Evolutionary conservation across 306 rosid genomes (phyloP).

Genomic region (Begonia fuchsioides): DNA sequence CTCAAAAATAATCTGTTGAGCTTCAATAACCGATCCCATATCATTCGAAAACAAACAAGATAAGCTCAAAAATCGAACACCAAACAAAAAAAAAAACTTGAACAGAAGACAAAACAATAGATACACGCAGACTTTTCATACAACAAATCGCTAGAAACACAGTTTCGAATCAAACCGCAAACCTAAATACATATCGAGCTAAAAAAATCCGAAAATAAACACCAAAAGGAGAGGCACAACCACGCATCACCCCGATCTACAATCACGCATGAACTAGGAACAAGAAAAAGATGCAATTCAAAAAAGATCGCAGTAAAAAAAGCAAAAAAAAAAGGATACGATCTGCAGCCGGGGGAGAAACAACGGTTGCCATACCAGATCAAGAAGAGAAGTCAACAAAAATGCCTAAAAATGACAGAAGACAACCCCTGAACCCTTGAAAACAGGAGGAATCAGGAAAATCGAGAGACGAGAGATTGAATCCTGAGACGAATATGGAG

Average conservation of each 20-base stretch:
- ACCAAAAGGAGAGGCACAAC: background rate
- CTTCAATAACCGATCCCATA: too few species aligned
- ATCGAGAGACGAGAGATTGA: conserved; percentile 13
- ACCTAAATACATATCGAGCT: too few species aligned
- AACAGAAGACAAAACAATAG: too few species aligned
- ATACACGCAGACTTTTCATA: too few species aligned
- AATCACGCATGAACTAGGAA: background rate
- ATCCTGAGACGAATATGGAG: conserved; percentile 26
- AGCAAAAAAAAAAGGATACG: conserved; percentile 58
- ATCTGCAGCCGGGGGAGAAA: conserved; percentile 67
- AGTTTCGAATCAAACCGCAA: too few species aligned
- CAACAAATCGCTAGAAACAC: too few species aligned
- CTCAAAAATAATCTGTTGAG: too few species aligned
- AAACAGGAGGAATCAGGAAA: conserved; percentile 10
- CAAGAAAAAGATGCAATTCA: background rate
- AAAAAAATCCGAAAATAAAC: too few species aligned
- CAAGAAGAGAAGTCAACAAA: background rate
- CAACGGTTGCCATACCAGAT: conserved; percentile 79
- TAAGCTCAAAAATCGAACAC: too few species aligned
- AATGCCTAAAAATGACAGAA: background rate
- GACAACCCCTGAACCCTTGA: conserved; percentile 21
- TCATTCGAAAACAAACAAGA: too few species aligned
- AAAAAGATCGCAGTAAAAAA: background rate
- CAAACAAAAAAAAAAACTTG: too few species aligned
- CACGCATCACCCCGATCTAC: conserved; percentile 15